Evolutionary conservation across 176 grass and related monocot species (phyloP), one percentile per base, ranked within the genome.

Genomic region (Elymus sibiricus): DNA sequence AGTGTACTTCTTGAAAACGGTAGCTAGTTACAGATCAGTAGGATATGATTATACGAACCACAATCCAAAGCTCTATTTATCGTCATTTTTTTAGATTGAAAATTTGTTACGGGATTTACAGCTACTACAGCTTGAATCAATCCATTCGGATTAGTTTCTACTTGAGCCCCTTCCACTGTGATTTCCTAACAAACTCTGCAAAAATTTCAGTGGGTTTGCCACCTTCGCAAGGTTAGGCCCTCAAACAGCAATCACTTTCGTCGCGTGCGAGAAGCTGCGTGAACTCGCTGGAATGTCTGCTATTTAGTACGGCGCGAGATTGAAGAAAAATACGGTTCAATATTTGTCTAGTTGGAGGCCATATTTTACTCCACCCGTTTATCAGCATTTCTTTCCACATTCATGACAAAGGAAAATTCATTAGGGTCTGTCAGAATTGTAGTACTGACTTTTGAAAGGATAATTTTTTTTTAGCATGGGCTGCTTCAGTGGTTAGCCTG

Each of bases 201-300:
- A 6, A 34, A 67, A 82, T 83, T 84, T 70, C 90, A 99, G 94
- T 25, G 97, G 97, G 31, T 94, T 88, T 83, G 94, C 92, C 29
- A 96, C 85, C 38, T 95, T 99, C 74, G 97, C 94, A 31, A 94
- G 92, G 88, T 86, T 99, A 90, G 94, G 92, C 42, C 97, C 94
- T 58, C 94, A 96, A 85, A 96, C 94, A 71, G 87, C 91, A 67
- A 94, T 99, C 77, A 99, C 92, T 63, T 93, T 98, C 44, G 70
- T 96, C 53, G 80, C 86, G 29, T 98, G 88, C n/a, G 97, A 99
- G 86, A 95, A 96, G 72, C 76, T 99, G 53, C 89, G 97, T 0
- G 76, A 90, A 83, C 85, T 99, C 16, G 76, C 76, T 10, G 94
- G 97, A 83, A 91, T 96, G 78, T 82, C 85, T 69, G 92, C 94